Base-by-base conservation (phyloP, 2,329 filamentous ascomycete species). In the Colletotrichum plurivorum region DNA sequence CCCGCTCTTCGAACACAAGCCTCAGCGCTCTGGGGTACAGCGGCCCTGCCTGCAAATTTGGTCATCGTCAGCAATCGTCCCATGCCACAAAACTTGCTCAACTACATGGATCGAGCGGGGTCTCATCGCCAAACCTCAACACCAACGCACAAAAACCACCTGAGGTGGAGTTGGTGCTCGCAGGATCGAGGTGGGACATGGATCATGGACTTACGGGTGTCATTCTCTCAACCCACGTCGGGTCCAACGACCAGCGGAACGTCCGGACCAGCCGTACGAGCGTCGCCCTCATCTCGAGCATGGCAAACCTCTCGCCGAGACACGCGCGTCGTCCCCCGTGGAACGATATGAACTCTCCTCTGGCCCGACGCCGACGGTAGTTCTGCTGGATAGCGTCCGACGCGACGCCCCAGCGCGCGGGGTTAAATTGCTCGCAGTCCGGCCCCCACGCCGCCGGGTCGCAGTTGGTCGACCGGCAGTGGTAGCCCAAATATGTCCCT, bases 291-390 rank as follows among this genome's bases (percentile, higher is more conserved):
- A 81, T 72, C 65, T 81, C 74, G 53, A 81, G 69, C 74, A 83
- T 71, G 5, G 81, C 81, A 65, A 81, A 83, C 49, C 75, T 76
- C 73, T 83, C 78, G 0, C 82, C 82, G 31, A 84, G 71, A 69
- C 82, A 84, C 5, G 78, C 78, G 49, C 82, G 74, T 13, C 76
- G 74, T 25, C 80, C 80, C 12, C 81, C 81, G 55, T 84, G 81
- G 67, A 84, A 84, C 22, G 78, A 78, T 63, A 83, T 81, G 67
- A 83, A 83, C 27, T 78, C 76, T 18, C 78, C 80, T 56, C 77
- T 79, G 9, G 76, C 76, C 27, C 78, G 78, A 5, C 77, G 78
- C 16, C 76, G 76, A 12, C 81, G 75, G 59, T 79, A 82, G 9
- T 75, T 59, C 4, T 73, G 73, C 52, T 75, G 76, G 65, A 83